Conservation (phyloP, 2,329 filamentous ascomycete species). For the Talaromyces piceae region DNA sequence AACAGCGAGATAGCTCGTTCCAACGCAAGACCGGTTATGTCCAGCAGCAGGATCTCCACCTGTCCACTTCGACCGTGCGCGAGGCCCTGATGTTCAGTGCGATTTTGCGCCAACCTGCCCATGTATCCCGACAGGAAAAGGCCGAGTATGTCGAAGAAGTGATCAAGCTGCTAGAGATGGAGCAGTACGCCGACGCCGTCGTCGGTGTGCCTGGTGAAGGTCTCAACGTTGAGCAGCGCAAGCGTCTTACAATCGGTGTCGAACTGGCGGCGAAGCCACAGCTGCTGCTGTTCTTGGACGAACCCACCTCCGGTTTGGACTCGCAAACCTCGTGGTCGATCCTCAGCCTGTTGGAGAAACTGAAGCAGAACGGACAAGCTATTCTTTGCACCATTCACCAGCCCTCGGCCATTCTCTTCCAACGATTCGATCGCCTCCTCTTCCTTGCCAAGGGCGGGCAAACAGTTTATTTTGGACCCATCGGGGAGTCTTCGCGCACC, state of each 20-base stretch:
- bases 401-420: constrained; percentile 90
- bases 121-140: constrained; percentile 68
- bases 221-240: constrained; percentile 57
- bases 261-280: constrained; percentile 89
- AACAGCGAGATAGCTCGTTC: constrained; percentile 69
- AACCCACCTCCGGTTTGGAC: constrained; percentile 90
- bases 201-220: constrained; percentile 85
- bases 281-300: constrained; percentile 84
- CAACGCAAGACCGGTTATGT: constrained; percentile 90
- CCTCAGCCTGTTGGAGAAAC: constrained; percentile 76
- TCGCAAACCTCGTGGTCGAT: constrained; percentile 93
- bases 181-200: constrained; percentile 79
- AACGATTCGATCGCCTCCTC: constrained; percentile 64
- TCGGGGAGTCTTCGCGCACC: constrained; percentile 52
- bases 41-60: constrained; percentile 85
- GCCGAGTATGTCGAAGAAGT: constrained; percentile 82
- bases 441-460: constrained; percentile 59
- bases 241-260: constrained; percentile 88
- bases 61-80: constrained; percentile 75
- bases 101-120: constrained; percentile 70
- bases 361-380: constrained; percentile 81
- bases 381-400: constrained; percentile 98
- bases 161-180: constrained; percentile 84
- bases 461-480: constrained; percentile 63
- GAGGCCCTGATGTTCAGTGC: constrained; percentile 85